Percentiles rank a stretch among this genome's conserved stretches.
Evolutionary conservation across 306 rosid species (phyloP).

Genomic region (Prosopis cineraria): DNA sequence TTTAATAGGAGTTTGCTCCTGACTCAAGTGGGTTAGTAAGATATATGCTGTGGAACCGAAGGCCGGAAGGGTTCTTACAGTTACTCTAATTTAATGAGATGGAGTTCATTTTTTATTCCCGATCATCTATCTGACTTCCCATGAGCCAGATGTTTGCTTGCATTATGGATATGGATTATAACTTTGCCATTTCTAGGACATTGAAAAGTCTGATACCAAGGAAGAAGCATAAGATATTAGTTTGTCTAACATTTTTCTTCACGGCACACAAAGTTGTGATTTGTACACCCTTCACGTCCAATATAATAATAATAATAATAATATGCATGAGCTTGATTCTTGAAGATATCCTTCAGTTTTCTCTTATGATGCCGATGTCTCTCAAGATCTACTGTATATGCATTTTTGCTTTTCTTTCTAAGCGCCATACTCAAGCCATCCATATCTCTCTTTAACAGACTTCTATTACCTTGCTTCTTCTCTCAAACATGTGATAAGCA

Average conservation of each 20-base stretch:
- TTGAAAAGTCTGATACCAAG: background rate
- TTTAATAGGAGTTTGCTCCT: background rate
- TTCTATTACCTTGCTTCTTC: background rate
- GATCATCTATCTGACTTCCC: background rate
- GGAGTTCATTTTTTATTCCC: background rate
- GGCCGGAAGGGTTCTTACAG: background rate
- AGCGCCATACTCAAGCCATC: background rate
- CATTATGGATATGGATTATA: background rate
- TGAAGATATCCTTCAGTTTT: background rate
- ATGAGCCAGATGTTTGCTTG: background rate
- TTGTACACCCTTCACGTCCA: background rate
- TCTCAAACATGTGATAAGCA: background rate
- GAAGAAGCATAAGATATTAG: background rate
- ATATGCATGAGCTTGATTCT: too few relatives aligned
- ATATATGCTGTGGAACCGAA: background rate
- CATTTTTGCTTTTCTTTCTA: background rate
- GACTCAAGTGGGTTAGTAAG: slow-evolving; percentile 1
- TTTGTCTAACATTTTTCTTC: background rate
- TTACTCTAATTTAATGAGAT: background rate
- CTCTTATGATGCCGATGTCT: background rate
- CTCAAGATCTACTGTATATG: background rate
- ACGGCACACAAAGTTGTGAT: background rate
- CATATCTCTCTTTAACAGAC: background rate
- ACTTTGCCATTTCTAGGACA: background rate
- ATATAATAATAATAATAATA: too few relatives aligned